Evolutionary conservation across 2,329 filamentous ascomycete genomes (phyloP), one percentile per base, ranked within the genome.

Genomic region (Alternaria incomplexa): DNA sequence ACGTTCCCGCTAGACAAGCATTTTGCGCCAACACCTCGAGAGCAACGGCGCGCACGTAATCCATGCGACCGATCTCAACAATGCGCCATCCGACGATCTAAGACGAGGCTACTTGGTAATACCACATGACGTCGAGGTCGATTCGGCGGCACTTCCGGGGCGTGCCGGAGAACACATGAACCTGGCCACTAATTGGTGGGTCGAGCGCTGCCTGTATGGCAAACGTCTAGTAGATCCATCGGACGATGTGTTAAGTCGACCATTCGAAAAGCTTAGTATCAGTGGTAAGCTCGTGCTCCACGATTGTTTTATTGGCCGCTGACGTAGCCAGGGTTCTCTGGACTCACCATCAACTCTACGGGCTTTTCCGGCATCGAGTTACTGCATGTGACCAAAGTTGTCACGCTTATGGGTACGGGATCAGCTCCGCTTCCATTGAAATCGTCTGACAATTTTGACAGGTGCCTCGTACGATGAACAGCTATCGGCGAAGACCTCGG

Each of bases 141-240:
- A 79, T 51, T 65, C 82, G 9, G 74, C 77, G 30, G 62, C 70
- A 44, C 68, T 79, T 52, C 75, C 80, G 66, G 73, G 72, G 52
- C 64, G 68, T 22, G 79, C 82, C 65, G 82, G 70, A 55, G 56
- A 63, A 54, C 51, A 58, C 47, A 55, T 78, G 45, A 68, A 56
- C 56, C 56, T 84, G 58, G 89, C 97, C 30, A 98, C 93, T 11
- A 93, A 97, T 75, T 96, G 96, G 85, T 99, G 95, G 87, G 85
- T 99, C 56, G 96, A 99, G 81, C 88, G 89, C 51, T 98, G 95
- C 77, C 83, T 99, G 43, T 89, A 94, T 76, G 88, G 88, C 66
- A 96, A 92, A 78, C 83, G 81, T 25, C 87, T 95, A 70, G 84
- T 93, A 50, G 83, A 91, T 28, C 93, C 93, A 6, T 82, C 84